A percentile compares a stretch with the other conserved stretches of the same genome.
phyloP scores from a whole-genome alignment of 2,329 filamentous ascomycete species.

The Aspergillus proliferans region DNA sequence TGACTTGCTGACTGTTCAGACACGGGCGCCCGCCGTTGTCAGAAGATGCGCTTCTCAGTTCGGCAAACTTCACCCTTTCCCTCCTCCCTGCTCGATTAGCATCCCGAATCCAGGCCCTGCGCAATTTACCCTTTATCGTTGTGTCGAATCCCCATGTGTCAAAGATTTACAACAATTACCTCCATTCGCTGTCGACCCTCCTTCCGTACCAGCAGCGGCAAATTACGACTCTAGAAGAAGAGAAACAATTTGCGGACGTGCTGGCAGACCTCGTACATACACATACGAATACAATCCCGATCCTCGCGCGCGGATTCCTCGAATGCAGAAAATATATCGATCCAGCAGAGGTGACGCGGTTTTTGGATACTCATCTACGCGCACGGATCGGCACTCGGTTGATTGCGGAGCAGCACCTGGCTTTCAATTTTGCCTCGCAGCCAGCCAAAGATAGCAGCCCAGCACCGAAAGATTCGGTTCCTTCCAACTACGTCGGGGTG shows the following conservation, averaged over 20 bases:
- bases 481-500: slow-evolving; percentile 75
- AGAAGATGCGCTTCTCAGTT: slow-evolving; percentile 71
- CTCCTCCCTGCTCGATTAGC: slow-evolving; percentile 88
- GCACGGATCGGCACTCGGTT: slow-evolving; percentile 89
- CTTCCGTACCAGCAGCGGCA: slow-evolving; percentile 71
- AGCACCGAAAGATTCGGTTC: slow-evolving; percentile 16
- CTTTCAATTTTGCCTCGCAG: slow-evolving; percentile 69
- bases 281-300: slow-evolving; percentile 88
- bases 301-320: slow-evolving; percentile 83
- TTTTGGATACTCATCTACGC: slow-evolving; percentile 88
- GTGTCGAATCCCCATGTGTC: slow-evolving; percentile 96
- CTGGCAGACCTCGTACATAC: slow-evolving; percentile 94
- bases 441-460: slow-evolving; percentile 57
- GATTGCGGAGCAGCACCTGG: slow-evolving; percentile 94
- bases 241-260: slow-evolving; percentile 84
- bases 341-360: slow-evolving; percentile 74
- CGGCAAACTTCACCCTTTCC: slow-evolving; percentile 91
- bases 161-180: slow-evolving; percentile 92
- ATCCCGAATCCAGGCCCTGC: slow-evolving; percentile 84
- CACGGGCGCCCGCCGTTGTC: slow-evolving; percentile 80
- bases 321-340: slow-evolving; percentile 89
- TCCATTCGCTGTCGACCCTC: slow-evolving; percentile 84
- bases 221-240: slow-evolving; percentile 74
- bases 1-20: slow-evolving; percentile 28
- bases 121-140: slow-evolving; percentile 93